Evolutionary conservation across 2,329 filamentous ascomycete species (phyloP).

Genomic region (Coleophoma eucalyptorum): DNA sequence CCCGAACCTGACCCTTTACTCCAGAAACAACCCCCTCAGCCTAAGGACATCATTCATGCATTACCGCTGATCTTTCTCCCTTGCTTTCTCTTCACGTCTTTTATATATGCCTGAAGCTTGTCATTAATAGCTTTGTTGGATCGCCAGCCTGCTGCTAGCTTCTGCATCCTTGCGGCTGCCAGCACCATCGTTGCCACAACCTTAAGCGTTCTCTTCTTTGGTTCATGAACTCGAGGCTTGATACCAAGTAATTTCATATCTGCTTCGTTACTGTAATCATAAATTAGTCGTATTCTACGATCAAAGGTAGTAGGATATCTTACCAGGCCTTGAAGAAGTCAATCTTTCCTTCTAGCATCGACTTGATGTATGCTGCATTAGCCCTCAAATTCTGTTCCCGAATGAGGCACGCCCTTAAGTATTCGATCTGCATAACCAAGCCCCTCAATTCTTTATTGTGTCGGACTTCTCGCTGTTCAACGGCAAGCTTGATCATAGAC

Average conservation of each 20-base stretch:
- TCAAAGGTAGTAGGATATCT: conserved; percentile 33
- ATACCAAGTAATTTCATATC: conserved; percentile 83
- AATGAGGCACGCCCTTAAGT: conserved; percentile 76
- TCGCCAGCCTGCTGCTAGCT: conserved; percentile 43
- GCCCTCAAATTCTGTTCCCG: conserved; percentile 77
- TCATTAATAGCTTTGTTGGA: conserved; percentile 41
- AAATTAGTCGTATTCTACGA: conserved; percentile 11
- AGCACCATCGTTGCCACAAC: conserved; percentile 40
- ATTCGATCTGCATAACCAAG: conserved; percentile 84
- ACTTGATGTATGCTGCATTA: conserved; percentile 83
- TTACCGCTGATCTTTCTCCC: conserved; percentile 1
- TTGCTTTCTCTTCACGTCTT: conserved; percentile 17
- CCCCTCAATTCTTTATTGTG: conserved; percentile 77
- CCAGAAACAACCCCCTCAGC: too few relatives aligned
- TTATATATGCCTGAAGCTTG: conserved; percentile 19
- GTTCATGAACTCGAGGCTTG: conserved; percentile 18
- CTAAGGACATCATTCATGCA: conserved; percentile 1
- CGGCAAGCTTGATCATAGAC: conserved; percentile 27
- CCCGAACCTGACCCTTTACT: too few relatives aligned
- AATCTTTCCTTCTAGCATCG: conserved; percentile 73
- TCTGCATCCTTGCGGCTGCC: conserved; percentile 46
- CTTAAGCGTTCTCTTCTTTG: conserved; percentile 11
- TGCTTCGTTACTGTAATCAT: conserved; percentile 72
- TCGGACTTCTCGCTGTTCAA: conserved; percentile 47
- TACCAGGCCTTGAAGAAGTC: conserved; percentile 89